Conservation (phyloP, 2,329 filamentous ascomycete species). For the Nigrospora sphaerica region DNA sequence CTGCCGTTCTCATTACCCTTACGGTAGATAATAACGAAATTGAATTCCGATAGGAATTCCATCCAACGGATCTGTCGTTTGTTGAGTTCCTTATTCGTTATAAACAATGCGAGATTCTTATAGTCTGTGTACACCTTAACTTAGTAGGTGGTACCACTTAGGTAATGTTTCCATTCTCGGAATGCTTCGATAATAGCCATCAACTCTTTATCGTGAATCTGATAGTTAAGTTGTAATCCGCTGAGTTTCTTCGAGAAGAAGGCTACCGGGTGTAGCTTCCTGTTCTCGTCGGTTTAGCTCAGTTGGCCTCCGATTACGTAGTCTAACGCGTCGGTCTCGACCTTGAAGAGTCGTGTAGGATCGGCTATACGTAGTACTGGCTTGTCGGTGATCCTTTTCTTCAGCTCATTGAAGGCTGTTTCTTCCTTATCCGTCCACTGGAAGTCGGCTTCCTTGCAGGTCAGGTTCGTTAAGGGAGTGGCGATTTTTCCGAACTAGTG, state of each 20-base stretch:
- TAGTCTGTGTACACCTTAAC: constrained; percentile 9
- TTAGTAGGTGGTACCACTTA: constrained; percentile 6
- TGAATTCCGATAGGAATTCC: not conserved
- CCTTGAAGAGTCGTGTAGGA: not conserved
- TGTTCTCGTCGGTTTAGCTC: not conserved
- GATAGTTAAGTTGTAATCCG: constrained; percentile 17
- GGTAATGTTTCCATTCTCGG: constrained; percentile 12
- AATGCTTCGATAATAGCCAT: constrained; percentile 19
- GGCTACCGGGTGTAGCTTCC: constrained; percentile 4
- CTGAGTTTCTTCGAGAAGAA: constrained; percentile 11
- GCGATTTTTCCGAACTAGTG: no score
- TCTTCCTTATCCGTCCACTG: not conserved
- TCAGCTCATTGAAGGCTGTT: not conserved
- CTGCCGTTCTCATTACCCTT: not conserved
- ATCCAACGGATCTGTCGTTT: constrained; percentile 6
- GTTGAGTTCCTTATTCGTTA: constrained; percentile 14
- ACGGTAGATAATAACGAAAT: constrained; percentile 1
- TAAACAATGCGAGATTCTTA: constrained; percentile 18
- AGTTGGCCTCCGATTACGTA: constrained; percentile 4
- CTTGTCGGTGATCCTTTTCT: not conserved
- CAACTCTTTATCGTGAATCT: constrained; percentile 27
- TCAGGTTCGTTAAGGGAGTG: not conserved
- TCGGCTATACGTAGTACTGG: not conserved
- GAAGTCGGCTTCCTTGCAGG: not conserved
- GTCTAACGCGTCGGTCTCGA: not conserved